Conservation (phyloP, 2,329 filamentous ascomycete genomes). For the Pestalotiopsis sp. region DNA sequence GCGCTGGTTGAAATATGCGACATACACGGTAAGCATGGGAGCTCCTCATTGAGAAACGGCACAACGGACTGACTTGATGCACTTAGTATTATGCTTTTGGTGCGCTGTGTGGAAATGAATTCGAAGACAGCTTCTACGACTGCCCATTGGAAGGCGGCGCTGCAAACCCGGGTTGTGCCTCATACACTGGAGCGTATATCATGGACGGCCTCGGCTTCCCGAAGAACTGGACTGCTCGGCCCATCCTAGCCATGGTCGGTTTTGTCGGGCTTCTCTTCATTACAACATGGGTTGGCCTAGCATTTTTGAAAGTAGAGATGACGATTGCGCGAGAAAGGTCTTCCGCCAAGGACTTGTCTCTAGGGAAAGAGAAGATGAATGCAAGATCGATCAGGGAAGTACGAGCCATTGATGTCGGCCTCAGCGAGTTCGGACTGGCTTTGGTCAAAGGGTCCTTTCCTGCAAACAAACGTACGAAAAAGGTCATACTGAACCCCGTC, state of each 20-base stretch:
- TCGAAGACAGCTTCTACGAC: conserved; percentile 71
- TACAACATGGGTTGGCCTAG: conserved; percentile 63
- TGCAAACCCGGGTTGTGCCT: conserved; percentile 65
- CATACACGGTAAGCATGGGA: conserved; percentile 54
- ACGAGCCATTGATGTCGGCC: conserved; percentile 64
- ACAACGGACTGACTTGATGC: conserved; percentile 20
- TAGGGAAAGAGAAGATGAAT: conserved; percentile 72
- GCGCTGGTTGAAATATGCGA: conserved; percentile 75
- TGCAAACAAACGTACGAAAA: conserved; percentile 54
- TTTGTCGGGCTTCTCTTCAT: conserved; percentile 67
- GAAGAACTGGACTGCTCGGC: conserved; percentile 66
- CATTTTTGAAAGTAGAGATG: conserved; percentile 69
- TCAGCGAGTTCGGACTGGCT: conserved; percentile 66
- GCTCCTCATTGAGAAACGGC: neutral
- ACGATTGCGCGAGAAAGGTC: conserved; percentile 66
- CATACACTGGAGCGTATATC: conserved; percentile 72
- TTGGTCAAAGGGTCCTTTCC: conserved; percentile 63
- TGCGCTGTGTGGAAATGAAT: conserved; percentile 74
- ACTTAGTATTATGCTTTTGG: conserved; percentile 70
- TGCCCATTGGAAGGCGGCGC: conserved; percentile 68
- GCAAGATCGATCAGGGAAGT: conserved; percentile 54
- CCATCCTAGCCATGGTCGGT: conserved; percentile 64
- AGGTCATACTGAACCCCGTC: conserved; percentile 68
- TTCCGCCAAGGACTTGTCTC: conserved; percentile 64
- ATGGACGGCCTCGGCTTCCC: conserved; percentile 72